phyloP scores from a whole-genome alignment of 768 basidiomycete genomes.

The Botryobasidium botryosum region DNA sequence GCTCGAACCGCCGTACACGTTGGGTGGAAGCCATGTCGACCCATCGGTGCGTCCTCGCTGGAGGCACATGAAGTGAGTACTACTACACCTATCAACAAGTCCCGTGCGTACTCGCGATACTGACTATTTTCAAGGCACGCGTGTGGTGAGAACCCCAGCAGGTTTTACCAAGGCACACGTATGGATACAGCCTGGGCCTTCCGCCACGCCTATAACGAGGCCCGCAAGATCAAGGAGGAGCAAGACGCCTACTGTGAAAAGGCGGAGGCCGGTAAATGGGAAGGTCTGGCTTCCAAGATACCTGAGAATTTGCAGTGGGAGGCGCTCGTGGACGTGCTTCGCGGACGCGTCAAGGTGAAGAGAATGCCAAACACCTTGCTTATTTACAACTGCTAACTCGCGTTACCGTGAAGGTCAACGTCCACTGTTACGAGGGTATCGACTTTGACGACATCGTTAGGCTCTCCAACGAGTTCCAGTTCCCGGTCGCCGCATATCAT shows the following conservation, averaged over 20 bases:
- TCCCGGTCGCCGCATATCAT: slow-evolving; percentile 56
- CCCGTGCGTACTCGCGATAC: not conserved
- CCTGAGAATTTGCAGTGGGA: slow-evolving; percentile 59
- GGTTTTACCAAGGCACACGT: not conserved
- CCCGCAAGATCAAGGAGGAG: slow-evolving; percentile 40
- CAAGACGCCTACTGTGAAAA: slow-evolving; percentile 52
- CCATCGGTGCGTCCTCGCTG: not conserved
- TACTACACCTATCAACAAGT: not conserved
- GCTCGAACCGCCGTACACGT: slow-evolving; percentile 4
- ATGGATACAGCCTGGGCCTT: slow-evolving; percentile 67
- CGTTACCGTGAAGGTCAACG: slow-evolving; percentile 20
- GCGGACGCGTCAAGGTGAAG: slow-evolving; percentile 55
- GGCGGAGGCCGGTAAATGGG: slow-evolving; percentile 30
- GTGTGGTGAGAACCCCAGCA: not conserved
- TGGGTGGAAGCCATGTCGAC: slow-evolving; percentile 1
- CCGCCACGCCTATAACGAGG: slow-evolving; percentile 53
- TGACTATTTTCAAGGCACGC: slow-evolving; percentile 3
- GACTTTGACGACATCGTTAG: slow-evolving; percentile 5
- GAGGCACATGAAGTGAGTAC: not conserved
- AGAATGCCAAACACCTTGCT: not conserved
- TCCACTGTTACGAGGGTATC: slow-evolving; percentile 44
- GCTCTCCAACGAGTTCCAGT: slow-evolving; percentile 70
- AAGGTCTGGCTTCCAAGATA: slow-evolving; percentile 33
- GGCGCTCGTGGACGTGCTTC: slow-evolving; percentile 45
- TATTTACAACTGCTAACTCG: not conserved